Conservation (phyloP, 805 yeast species). For the Monosporozyma unispora region DNA sequence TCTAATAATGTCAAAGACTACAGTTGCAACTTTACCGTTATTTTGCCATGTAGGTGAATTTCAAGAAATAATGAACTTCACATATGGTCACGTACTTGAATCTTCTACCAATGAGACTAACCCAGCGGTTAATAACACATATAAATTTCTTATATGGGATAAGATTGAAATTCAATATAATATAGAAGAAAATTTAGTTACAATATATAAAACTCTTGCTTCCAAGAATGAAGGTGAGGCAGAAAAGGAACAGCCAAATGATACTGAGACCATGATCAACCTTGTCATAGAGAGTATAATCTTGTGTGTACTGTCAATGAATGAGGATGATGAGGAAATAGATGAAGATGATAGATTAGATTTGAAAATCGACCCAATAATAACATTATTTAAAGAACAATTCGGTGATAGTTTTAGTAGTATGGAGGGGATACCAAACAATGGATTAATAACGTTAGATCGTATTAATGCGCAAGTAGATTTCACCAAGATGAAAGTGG, state of each 20-base stretch:
- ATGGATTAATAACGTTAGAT: slow-evolving; percentile 50
- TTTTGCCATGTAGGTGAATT: not conserved
- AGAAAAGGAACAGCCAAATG: not conserved
- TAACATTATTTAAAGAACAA: slow-evolving; percentile 58
- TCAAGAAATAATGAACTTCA: not conserved
- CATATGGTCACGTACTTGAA: not conserved
- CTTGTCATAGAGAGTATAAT: not conserved
- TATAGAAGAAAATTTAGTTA: not conserved
- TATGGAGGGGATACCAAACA: not conserved
- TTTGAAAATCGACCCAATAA: not conserved
- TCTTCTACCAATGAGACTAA: not conserved
- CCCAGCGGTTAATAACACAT: not conserved
- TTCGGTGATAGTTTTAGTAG: slow-evolving; percentile 49
- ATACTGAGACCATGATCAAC: not conserved
- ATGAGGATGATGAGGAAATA: not conserved
- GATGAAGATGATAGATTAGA: not conserved
- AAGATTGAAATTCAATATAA: slow-evolving; percentile 1
- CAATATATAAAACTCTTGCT: not conserved
- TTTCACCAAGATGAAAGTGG: slow-evolving; percentile 50
- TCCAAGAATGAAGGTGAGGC: not conserved
- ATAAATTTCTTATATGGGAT: not conserved
- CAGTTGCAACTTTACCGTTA: not conserved
- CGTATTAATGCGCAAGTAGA: slow-evolving; percentile 58
- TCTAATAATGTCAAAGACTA: not conserved
- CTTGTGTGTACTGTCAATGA: slow-evolving; percentile 1